Base-by-base conservation (phyloP, 2,329 filamentous ascomycete species). In the Trichoderma atroviride region DNA sequence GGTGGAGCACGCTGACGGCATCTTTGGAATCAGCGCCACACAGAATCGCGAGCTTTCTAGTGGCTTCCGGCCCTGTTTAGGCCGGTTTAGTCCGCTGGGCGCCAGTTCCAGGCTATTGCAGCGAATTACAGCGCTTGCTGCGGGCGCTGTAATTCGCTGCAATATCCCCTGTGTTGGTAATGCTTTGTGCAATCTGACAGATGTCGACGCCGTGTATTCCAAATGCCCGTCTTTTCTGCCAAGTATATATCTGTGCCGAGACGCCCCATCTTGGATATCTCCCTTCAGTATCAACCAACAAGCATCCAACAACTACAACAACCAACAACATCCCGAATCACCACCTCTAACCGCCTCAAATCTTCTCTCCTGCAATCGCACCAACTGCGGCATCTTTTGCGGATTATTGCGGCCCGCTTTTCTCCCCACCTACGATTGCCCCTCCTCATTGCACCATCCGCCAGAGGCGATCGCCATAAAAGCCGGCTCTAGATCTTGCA, bases 401-500 rank as follows among this genome's bases (percentile, higher is more conserved):
- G 59, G 64, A 67, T 16, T 29, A 67, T 59, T 67, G 64, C 64
- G 64, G 64, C 64, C 64, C 55, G 64, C 55, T 33, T 58, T 16
- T 29, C 50, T 50, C 64, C 55, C 53, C 64, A 47, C 55, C 55
- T 22, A 2, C n/a, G 47, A 24, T 50, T 50, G 47, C 47, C 47
- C 47, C 47, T 50, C 47, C 19, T 43, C 55, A 29, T 47, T 67
- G 64, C 64, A 43, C 64, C 64, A 67, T 64, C 31, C 60, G 35
- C 24, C 57, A 29, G 40, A n/a, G 4, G 40, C 40, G 19, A 59
- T 43, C 27, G 31, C 31, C n/a, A 35, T 24, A 13, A 43, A 59
- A 19, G 47, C 47, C n/a, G 22, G 19, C 4, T 7, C 22, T 16
- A 5, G 5, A 22, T 22, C 27, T 40, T 40, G n/a, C 47, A 50